Base-by-base conservation (phyloP, 352 stramenopile genomes). In the Pythium volutum region DNA sequence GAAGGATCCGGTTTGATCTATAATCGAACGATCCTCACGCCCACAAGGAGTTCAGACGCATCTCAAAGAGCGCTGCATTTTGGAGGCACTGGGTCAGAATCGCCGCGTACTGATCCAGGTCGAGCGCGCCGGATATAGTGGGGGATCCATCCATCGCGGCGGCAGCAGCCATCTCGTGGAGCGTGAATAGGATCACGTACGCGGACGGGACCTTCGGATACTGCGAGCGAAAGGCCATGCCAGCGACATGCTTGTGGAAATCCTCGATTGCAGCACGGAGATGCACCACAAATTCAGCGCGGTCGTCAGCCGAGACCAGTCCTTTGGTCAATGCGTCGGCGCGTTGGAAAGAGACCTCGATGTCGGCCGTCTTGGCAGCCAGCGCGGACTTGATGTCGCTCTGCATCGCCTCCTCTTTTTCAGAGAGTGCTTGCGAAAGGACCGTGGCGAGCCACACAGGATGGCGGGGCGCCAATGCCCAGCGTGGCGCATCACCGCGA, bases 161-260 rank as follows among this genome's bases (percentile, higher is more conserved):
- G 8, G 15, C 36, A 2, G 39, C n/a, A 7, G 15, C 2, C 15
- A 70, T 18, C 23, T 70, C 64, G n/a, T 62, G 22, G 5, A 66
- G 42, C 15, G 64, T 64, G 27, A 55, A 71, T 48, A 60, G 55
- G 33, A 71, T 50, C 14, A 67, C 55, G 20, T 67, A 71, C 18
- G 39, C 52, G 9, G 64, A 71, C 26, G 64, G 64, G 14, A 54
- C 39, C 3, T 12, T 29, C n/a, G 58, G 64, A 48, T 61, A 71
- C 33, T 60, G 48, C 16, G 10, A 48, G 2, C 64, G 57, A 42
- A 71, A 71, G 8, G 54, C 36, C 4, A 64, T 52, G 9, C 64
- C 64, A 29, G 47, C 43, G 31, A 67, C 11, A 22, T 71, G 45
- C 4, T 52, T 51, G 33, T 64, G 53, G 36, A 67, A 71, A 51